Base-by-base conservation (phyloP, 1,284 basidiomycete species). In the Cutaneotrichosporon spelunceum region DNA sequence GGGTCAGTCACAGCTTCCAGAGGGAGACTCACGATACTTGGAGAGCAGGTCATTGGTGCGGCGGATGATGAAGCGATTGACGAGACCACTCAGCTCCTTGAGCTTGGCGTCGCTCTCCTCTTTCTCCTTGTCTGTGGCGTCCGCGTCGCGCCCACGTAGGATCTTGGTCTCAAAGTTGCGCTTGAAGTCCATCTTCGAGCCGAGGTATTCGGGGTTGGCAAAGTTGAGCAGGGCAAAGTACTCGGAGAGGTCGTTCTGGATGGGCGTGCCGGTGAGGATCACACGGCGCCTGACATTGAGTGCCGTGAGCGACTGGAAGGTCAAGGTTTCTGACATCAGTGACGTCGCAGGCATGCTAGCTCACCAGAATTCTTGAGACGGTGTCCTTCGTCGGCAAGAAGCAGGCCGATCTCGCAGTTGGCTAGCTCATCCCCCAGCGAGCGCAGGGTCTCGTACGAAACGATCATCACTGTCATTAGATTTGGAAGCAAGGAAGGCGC, bases 301-400 rank as follows among this genome's bases (percentile, higher is more conserved):
- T 6, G 84, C 79, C 68, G 89, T 91, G 24, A 99, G 82, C 3
- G 93, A 86, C 69, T 88, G 87, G 78, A 94, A 99, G 0, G 96
- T 99, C 50, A 87, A 83, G 2, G 90, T 91, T 57, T 93, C 92
- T 91, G 71, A 21, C 60, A 48, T 54, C 11, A 44, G 47, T 30
- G 8, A 24, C 27, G 33, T 45, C n/a, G 24, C 14, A 2, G 30
- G 39, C 2, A 2, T 16, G 23, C 0, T 16, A 49, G 77, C 83
- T 66, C 65, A 90, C 92, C 91, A 50, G 92, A 90, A 73, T 99
- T 99, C 82, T 99, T 99, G 65, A 99, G 81, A 42, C 95, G 84
- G 80, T 99, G 95, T 2, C 96, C 95, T 81, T 99, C 95, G 71
- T 99, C 95, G 66, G 93, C 96, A 10, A 99, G 85, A 9, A 99